Evolutionary conservation across 129 eudicot species (phyloP).

Genomic region (Chrysanthemum seticuspe): DNA sequence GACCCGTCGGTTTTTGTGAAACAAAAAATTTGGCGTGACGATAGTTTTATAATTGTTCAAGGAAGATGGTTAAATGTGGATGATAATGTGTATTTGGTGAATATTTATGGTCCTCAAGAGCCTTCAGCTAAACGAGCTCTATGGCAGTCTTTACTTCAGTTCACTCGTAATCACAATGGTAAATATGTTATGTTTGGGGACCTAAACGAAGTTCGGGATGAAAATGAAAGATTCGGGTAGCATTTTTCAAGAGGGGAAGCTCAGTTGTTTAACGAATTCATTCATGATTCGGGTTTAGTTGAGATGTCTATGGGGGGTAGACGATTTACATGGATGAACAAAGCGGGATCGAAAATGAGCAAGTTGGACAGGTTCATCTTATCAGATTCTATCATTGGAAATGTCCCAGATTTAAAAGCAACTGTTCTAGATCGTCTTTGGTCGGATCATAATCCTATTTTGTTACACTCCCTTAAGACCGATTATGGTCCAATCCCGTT

Average conservation of each 20-base stretch:
- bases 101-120: background rate
- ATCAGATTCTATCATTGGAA: background rate
- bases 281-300: background rate
- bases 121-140: background rate
- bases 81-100: background rate
- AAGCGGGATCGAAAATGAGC: background rate
- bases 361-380: background rate
- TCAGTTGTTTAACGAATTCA: background rate
- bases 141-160: background rate
- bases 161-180: background rate
- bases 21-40: background rate
- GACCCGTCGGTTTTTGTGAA: background rate
- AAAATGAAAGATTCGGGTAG: background rate
- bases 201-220: background rate
- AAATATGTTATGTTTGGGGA: background rate
- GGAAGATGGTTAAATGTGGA: background rate
- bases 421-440: background rate
- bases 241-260: background rate
- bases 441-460: background rate
- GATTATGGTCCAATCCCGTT: background rate
- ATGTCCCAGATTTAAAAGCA: background rate
- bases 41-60: background rate
- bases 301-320: background rate
- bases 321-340: background rate
- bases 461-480: background rate